Evolutionary conservation across 306 rosid genomes (phyloP), one percentile per base, ranked within the genome.

Genomic region (Dryas alaskensis): DNA sequence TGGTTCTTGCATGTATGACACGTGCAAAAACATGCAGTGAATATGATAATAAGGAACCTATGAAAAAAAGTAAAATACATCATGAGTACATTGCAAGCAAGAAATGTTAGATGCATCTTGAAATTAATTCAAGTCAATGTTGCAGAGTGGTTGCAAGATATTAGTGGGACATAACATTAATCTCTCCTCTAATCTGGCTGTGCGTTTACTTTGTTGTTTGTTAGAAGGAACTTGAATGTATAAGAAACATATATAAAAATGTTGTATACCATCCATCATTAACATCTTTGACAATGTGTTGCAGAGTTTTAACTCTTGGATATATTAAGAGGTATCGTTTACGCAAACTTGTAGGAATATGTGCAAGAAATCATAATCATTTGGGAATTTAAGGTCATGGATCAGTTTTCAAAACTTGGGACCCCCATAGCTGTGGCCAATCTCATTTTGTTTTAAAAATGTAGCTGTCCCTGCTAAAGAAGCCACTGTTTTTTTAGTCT

Each of bases 1-100:
- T 45, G 46, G 62, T 65, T 76, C 77, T 60, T 71, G 80, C 89
- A 82, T 82, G 84, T 44, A 3, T 17, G 66, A 71, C 89, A 82
- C 75, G 73, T 80, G 73, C 63, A 46, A 45, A 46, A 46, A 12
- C 39, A 22, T 39, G 46, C 7, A 16, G 48, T 17, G 17, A 39
- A 7, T 27, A 8, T 55, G 47, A 39, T 61, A 17, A 7, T 19
- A 8, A n/a, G 44, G 65, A 60, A 37, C 9, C 25, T 7, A 62
- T 13, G n/a, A 25, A 4, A 3, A 63, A 43, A 63, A 59, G 65
- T 44, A 55, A 45, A 46, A 8, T 76, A 58, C 57, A 76, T 17
- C 31, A 25, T 70, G 58, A 70, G 49, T 55, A 39, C 16, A 45
- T 45, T 45, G 48, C 48, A 45, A 5, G 48, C 8, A 8, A 31